Evolutionary conservation across 805 yeast genomes (phyloP).

Genomic region (Lipomyces spencermartinsiae): DNA sequence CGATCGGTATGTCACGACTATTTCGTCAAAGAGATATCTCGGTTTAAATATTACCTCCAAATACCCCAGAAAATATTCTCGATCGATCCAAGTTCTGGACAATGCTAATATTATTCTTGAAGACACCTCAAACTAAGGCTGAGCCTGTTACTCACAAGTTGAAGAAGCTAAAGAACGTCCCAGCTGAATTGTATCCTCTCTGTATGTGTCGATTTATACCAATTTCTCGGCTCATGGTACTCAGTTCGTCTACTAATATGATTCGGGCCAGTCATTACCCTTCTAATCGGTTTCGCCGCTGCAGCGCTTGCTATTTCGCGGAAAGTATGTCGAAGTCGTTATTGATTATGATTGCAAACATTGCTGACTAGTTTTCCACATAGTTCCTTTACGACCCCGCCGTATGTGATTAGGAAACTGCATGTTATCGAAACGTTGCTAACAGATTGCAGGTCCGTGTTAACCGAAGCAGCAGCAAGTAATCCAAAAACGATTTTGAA

Average conservation of each 20-base stretch:
- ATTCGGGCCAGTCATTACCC: slow-evolving; percentile 6
- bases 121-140: slow-evolving; percentile 31
- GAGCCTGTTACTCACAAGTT: slow-evolving; percentile 31
- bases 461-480: slow-evolving; percentile 22
- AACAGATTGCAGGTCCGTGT: slow-evolving; percentile 25
- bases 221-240: not conserved
- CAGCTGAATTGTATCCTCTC: slow-evolving; percentile 45
- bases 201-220: slow-evolving; percentile 38
- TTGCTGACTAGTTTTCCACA: not conserved
- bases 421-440: not conserved
- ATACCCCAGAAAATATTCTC: not conserved
- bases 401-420: slow-evolving; percentile 14
- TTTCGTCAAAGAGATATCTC: not conserved
- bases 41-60: not conserved
- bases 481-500: not conserved
- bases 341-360: not conserved
- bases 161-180: slow-evolving; percentile 36
- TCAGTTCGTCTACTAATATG: not conserved
- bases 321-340: slow-evolving; percentile 13
- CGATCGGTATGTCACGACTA: slow-evolving; percentile 16
- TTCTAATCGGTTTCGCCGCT: slow-evolving; percentile 24
- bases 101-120: not conserved
- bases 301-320: slow-evolving; percentile 27
- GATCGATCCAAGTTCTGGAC: not conserved
- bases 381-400: slow-evolving; percentile 31